Evolutionary conservation across 805 yeast species (phyloP).

Genomic region (Hanseniaspora thailandica): DNA sequence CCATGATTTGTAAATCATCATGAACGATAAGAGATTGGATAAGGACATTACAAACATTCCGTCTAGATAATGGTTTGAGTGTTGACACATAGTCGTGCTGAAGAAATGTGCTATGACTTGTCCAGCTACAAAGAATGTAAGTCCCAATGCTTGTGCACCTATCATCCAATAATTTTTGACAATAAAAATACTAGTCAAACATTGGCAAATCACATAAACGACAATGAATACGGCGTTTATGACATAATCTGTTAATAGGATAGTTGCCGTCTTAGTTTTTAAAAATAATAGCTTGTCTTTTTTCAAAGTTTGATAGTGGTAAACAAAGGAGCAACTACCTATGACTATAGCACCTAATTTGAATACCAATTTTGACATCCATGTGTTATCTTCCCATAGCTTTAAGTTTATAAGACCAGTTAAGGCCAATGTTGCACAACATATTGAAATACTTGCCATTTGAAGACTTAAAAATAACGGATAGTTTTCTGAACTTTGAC

Average conservation of each 20-base stretch:
- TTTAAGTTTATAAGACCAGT: constrained; percentile 78
- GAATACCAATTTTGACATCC: constrained; percentile 45
- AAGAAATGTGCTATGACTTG: constrained; percentile 65
- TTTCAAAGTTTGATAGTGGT: constrained; percentile 56
- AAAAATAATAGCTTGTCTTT: background rate
- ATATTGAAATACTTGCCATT: constrained; percentile 58
- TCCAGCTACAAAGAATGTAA: constrained; percentile 67
- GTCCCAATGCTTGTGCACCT: constrained; percentile 66
- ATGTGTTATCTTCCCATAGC: constrained; percentile 90
- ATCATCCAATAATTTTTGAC: constrained; percentile 77
- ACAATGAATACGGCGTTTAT: constrained; percentile 57
- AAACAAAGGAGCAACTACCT: constrained; percentile 51
- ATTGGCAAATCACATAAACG: constrained; percentile 54
- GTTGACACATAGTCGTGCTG: constrained; percentile 52
- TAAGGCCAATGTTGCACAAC: constrained; percentile 55
- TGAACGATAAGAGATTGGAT: constrained; percentile 66
- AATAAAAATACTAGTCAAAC: constrained; percentile 53
- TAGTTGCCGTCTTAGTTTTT: constrained; percentile 36
- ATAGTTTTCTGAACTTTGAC: constrained; percentile 65
- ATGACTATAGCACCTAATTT: constrained; percentile 43
- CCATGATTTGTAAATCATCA: constrained; percentile 97
- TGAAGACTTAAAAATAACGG: constrained; percentile 79
- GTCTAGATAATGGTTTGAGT: constrained; percentile 75
- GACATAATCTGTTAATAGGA: constrained; percentile 59
- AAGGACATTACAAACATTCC: constrained; percentile 78